Conservation (phyloP, 345 rosid genomes). For the Gossypium thurberi region DNA sequence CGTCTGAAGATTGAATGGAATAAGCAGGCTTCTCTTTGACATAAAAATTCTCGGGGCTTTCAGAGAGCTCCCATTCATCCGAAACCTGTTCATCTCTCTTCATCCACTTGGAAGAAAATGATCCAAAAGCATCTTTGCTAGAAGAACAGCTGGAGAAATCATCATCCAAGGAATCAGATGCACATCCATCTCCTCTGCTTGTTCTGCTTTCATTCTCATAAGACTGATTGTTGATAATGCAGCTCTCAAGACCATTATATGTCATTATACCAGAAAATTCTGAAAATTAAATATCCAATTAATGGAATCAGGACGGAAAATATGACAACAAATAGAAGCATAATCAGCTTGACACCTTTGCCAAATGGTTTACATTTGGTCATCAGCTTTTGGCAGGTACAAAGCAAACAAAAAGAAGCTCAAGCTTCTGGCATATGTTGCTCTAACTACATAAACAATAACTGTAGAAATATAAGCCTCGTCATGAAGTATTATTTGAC, state of each 20-base stretch:
- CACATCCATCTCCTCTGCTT: slow-evolving; percentile 73
- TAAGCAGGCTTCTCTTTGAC: slow-evolving; percentile 52
- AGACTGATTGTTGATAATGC: slow-evolving; percentile 75
- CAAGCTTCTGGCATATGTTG: background rate
- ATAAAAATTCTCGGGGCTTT: slow-evolving; percentile 47
- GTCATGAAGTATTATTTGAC: background rate
- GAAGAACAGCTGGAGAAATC: slow-evolving; percentile 87
- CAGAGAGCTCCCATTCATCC: slow-evolving; percentile 52
- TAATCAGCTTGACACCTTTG: slow-evolving; percentile 3
- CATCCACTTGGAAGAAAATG: slow-evolving; percentile 81
- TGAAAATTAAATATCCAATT: background rate
- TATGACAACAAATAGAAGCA: background rate
- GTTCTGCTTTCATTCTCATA: slow-evolving; percentile 76
- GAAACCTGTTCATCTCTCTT: slow-evolving; percentile 48
- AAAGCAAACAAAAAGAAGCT: background rate
- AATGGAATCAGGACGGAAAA: background rate
- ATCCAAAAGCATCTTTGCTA: slow-evolving; percentile 84
- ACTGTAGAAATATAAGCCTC: background rate
- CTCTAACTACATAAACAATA: background rate
- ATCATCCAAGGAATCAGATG: slow-evolving; percentile 71
- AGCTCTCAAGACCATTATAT: slow-evolving; percentile 78
- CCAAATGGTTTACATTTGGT: background rate
- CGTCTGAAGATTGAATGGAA: slow-evolving; percentile 40
- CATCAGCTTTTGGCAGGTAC: background rate
- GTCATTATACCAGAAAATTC: slow-evolving; percentile 59